Evolutionary conservation across 805 yeast genomes (phyloP), one percentile per base, ranked within the genome.

Genomic region (Starmerella scarabaei): DNA sequence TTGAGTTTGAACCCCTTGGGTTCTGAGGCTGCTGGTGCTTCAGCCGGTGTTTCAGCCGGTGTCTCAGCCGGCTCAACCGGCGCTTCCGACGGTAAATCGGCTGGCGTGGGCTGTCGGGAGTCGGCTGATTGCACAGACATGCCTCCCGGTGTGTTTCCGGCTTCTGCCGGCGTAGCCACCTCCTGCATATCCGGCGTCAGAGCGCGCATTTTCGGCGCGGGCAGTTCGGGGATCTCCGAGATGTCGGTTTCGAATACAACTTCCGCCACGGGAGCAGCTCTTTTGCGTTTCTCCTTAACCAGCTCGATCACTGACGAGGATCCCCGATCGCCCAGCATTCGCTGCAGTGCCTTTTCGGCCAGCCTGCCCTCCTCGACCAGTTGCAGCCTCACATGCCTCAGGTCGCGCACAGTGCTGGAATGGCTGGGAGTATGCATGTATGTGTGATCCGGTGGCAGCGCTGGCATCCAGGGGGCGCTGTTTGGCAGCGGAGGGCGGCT

Each of bases 401-500:
- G 82, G 53, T 83, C 88, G 1, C 76, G 71, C 14, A 76, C 60
- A 17, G 77, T 66, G 19, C 72, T 64, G 41, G 76, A 68, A 55
- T 65, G 85, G 47, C 69, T 68, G 0, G 94, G 80, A 0, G 94
- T 80, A 41, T 76, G 71, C 58, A 73, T 75, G 56, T 80, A 88
- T 0, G 97, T 88, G 59, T 86, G 93, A 53, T 84, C 94, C 0
- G 97, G 94, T 1, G 98, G 98, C 21, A 88, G 66, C 11, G 75
- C 74, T 0, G 98, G 98, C 50, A 88, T 62, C 77, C 85, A 85
- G 5, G 62, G 54, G 0, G 93, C 93, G 6, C 82, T 68, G 43
- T 73, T 72, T 4, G 57, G 54, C 35, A 62, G 62, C 28, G 58
- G 48, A 21, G 58, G 54, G 18, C 65, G 61, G 1, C 61, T 57